A percentile compares a stretch with the other conserved stretches of the same genome.
Evolutionary conservation across 1,284 basidiomycete genomes (phyloP).

Genomic region (Trichosporon coremiiforme): DNA sequence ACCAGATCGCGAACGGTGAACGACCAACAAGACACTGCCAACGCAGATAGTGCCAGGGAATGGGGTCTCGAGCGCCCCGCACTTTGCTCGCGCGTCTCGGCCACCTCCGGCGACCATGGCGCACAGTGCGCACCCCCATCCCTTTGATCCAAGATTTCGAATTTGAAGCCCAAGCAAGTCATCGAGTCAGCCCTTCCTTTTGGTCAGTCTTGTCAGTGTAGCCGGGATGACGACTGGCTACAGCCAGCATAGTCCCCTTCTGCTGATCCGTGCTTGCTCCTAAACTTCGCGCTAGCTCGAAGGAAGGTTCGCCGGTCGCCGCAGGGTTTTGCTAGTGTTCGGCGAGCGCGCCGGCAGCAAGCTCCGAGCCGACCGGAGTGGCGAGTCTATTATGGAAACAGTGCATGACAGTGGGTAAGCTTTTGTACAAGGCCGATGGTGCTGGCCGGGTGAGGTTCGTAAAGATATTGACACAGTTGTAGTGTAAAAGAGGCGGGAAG

Average conservation of each 20-base stretch:
- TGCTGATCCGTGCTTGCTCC: background rate
- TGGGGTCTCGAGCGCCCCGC: background rate
- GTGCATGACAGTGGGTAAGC: slow-evolving; percentile 15
- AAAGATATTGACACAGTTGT: slow-evolving; percentile 16
- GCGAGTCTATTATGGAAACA: slow-evolving; percentile 8
- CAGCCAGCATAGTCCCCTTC: no score
- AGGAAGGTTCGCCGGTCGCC: background rate
- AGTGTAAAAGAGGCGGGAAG: background rate
- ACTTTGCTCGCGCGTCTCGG: background rate
- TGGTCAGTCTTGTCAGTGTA: background rate
- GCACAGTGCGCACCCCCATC: background rate
- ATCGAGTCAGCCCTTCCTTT: background rate
- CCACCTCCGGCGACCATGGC: background rate
- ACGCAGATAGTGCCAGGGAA: background rate
- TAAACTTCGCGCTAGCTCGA: background rate
- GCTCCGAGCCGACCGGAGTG: slow-evolving; percentile 13
- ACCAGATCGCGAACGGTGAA: no score
- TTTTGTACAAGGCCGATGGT: background rate
- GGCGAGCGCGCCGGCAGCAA: background rate
- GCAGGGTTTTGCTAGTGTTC: background rate
- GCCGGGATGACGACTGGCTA: no score
- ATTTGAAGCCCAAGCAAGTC: background rate
- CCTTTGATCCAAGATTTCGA: background rate
- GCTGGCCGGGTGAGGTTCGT: background rate
- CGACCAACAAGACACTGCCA: background rate